Percentiles rank a stretch among this genome's conserved stretches.
These are phyloP conservation scores for Phlyctochytrium bullatum DNA, from an alignment of 192 early-diverging fungal species.

Conservation along the genomic window DNA sequence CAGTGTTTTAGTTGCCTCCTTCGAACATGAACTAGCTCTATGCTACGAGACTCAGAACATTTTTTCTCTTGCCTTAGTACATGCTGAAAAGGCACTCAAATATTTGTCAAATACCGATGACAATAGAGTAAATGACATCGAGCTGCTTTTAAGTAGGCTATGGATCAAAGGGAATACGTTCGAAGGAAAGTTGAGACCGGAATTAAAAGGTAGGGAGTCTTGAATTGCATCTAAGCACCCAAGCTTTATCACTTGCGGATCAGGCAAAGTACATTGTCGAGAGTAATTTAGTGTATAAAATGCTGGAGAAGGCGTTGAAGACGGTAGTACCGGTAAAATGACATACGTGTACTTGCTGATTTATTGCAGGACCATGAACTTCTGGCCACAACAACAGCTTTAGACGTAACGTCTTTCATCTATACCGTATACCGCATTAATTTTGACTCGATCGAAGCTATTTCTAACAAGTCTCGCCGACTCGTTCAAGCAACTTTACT, in stretches of 20 bases:
- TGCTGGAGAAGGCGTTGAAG: slow-evolving; percentile 19
- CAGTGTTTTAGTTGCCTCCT: neutral
- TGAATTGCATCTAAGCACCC: neutral
- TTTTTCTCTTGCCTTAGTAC: slow-evolving; percentile 19
- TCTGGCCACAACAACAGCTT: slow-evolving; percentile 5
- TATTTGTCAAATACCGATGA: slow-evolving; percentile 1
- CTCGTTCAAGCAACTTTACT: slow-evolving; percentile 16
- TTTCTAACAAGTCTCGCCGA: slow-evolving; percentile 8
- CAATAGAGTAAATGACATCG: slow-evolving; percentile 18
- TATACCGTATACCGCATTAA: slow-evolving; percentile 17
- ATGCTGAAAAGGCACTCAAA: slow-evolving; percentile 27
- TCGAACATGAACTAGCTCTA: slow-evolving; percentile 21
- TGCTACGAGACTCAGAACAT: slow-evolving; percentile 28
- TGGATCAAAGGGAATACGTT: slow-evolving; percentile 33
- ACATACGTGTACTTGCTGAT: neutral
- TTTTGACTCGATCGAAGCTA: slow-evolving; percentile 17
- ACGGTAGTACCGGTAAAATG: slow-evolving; percentile 16
- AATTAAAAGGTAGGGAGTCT: slow-evolving; percentile 15
- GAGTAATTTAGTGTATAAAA: slow-evolving; percentile 12
- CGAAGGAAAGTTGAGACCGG: slow-evolving; percentile 22
- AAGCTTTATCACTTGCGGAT: slow-evolving; percentile 23
- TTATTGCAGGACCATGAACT: slow-evolving; percentile 21
- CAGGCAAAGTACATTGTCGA: slow-evolving; percentile 29
- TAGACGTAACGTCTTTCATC: slow-evolving; percentile 3
- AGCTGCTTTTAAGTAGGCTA: slow-evolving; percentile 21